These are phyloP conservation scores for Escallonia rubra DNA, from an alignment of 129 eudicot genomes.

Conservation along the genomic window DNA sequence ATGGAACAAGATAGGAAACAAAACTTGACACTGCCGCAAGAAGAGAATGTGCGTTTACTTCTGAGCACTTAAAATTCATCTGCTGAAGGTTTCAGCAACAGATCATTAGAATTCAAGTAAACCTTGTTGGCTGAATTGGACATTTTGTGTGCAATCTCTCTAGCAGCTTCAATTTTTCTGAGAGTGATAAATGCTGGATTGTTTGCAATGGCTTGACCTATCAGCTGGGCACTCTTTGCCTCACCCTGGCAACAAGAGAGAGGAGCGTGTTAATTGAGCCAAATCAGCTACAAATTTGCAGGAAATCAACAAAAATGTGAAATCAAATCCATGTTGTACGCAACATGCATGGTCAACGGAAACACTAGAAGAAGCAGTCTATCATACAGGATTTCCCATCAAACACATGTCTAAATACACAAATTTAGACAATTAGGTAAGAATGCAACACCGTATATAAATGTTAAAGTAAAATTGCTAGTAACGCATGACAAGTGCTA, in stretches of 20 bases:
- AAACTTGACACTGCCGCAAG: no score
- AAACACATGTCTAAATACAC: no score
- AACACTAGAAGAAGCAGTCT: no score
- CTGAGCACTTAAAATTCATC: neutral
- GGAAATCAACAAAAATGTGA: no score
- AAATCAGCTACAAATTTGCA: neutral
- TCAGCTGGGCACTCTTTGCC: constrained; percentile 47
- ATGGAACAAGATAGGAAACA: no score
- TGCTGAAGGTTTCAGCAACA: constrained; percentile 32
- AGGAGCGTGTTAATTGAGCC: neutral
- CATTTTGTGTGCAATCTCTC: constrained; percentile 25
- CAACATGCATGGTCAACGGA: no score
- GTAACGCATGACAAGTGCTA: neutral
- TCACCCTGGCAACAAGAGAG: constrained; percentile 35
- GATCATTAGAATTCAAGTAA: constrained; percentile 23
- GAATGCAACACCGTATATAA: neutral
- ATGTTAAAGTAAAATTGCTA: neutral
- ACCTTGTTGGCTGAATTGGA: constrained; percentile 28
- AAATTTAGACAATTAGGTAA: no score
- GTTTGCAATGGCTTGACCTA: constrained; percentile 46
- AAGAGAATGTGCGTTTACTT: neutral
- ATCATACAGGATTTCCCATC: no score
- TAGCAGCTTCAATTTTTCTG: constrained; percentile 39
- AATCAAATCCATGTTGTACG: no score
- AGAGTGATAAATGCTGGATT: constrained; percentile 47